Evolutionary conservation across 1,139 yeast species (phyloP).

Genomic region (Diutina neorugosa): DNA sequence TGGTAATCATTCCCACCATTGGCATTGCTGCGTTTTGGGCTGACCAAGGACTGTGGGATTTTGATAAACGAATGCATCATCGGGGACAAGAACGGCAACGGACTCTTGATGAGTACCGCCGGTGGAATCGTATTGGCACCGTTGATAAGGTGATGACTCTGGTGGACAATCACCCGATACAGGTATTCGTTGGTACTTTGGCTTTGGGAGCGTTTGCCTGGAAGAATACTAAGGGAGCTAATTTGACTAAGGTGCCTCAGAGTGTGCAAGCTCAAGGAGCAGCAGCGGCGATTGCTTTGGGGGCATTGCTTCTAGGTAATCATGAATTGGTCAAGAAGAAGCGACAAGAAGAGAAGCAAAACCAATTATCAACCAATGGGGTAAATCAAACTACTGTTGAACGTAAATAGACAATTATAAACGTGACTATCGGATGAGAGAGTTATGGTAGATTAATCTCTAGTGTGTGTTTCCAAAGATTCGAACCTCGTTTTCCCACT

Average conservation of each 20-base stretch:
- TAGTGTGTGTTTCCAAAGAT: background rate
- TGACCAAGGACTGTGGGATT: constrained; percentile 38
- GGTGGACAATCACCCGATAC: constrained; percentile 9
- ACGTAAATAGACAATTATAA: background rate
- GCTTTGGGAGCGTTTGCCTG: constrained; percentile 4
- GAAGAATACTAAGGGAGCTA: background rate
- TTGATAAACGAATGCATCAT: constrained; percentile 28
- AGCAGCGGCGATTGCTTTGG: background rate
- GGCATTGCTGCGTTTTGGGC: constrained; percentile 30
- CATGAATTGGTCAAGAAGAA: background rate
- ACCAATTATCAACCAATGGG: background rate
- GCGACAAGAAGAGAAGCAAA: background rate
- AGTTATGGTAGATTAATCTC: too few relatives aligned
- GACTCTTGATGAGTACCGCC: constrained; percentile 13
- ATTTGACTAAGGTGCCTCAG: background rate
- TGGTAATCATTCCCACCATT: constrained; percentile 31
- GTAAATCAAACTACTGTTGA: background rate
- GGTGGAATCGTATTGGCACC: constrained; percentile 13
- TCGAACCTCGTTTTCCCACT: background rate
- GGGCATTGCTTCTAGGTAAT: background rate
- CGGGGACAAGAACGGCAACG: constrained; percentile 18
- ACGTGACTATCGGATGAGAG: too few relatives aligned
- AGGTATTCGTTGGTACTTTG: constrained; percentile 10
- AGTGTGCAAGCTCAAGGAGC: background rate
- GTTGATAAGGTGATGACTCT: constrained; percentile 8